Evolutionary conservation across 208 protist species (phyloP).

Genomic region (Trypanosoma mega): DNA sequence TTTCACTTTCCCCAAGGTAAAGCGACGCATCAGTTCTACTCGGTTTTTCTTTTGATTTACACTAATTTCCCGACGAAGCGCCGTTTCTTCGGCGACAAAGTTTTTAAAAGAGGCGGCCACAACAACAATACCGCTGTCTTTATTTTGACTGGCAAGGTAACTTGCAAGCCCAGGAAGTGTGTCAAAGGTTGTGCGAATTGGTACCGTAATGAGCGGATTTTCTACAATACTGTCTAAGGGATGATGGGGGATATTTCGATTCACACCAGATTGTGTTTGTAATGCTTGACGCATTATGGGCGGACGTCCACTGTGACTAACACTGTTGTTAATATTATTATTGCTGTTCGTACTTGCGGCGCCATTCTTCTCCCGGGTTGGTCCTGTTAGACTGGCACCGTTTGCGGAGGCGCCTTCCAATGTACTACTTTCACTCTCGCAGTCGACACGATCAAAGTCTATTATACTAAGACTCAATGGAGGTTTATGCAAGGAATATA

Average conservation of each 20-base stretch:
- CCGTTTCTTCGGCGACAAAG: slow-evolving; percentile 12
- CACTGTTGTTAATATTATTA: too few species aligned
- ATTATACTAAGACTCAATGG: neutral
- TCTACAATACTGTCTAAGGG: too few species aligned
- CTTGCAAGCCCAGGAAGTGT: slow-evolving; percentile 12
- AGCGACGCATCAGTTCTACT: slow-evolving; percentile 6
- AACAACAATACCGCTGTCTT: slow-evolving; percentile 12
- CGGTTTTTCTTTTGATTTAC: neutral
- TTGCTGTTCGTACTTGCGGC: too few species aligned
- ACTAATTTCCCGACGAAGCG: slow-evolving; percentile 4
- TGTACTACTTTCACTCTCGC: slow-evolving; percentile 6
- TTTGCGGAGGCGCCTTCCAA: neutral
- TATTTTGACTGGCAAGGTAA: slow-evolving; percentile 12
- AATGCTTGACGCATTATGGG: too few species aligned
- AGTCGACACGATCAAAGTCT: slow-evolving; percentile 13
- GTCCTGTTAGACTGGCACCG: neutral
- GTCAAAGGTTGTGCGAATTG: slow-evolving; percentile 17
- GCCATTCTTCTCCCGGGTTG: too few species aligned
- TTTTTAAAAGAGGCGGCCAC: slow-evolving; percentile 11
- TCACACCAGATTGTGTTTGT: too few species aligned
- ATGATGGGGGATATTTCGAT: too few species aligned
- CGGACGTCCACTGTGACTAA: too few species aligned
- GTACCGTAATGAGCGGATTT: slow-evolving; percentile 12
- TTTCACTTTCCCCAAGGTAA: neutral
- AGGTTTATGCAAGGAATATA: too few species aligned